Percentiles rank a stretch among this genome's conserved stretches.
phyloP scores from a whole-genome alignment of 768 basidiomycete genomes.

The Termitomyces sp. region DNA sequence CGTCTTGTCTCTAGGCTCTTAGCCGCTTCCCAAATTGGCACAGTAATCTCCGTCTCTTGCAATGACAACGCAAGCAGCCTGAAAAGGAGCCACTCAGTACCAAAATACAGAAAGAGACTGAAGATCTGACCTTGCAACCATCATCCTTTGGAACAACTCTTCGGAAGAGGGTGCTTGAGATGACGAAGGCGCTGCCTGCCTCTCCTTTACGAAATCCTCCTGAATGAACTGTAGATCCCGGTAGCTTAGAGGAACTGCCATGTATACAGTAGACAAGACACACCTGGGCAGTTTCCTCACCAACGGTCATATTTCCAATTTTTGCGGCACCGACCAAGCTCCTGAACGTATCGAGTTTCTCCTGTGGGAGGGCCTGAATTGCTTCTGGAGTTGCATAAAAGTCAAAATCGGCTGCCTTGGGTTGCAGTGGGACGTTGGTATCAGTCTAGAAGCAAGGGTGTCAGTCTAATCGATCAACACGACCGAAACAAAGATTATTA shows the following conservation, averaged over 20 bases:
- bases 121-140: constrained; percentile 57
- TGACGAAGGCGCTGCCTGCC: constrained; percentile 30
- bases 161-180: constrained; percentile 44
- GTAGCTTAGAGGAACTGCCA: not conserved
- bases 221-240: constrained; percentile 56
- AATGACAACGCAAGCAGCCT: constrained; percentile 65
- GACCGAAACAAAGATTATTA: not conserved
- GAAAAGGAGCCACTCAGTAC: not conserved
- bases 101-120: not conserved
- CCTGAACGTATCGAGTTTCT: constrained; percentile 54
- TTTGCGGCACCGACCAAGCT: constrained; percentile 60
- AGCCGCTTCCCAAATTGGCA: constrained; percentile 59
- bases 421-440: constrained; percentile 47
- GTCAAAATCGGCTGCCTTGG: constrained; percentile 16
- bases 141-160: constrained; percentile 66
- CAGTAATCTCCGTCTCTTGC: constrained; percentile 52
- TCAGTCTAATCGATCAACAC: not conserved
- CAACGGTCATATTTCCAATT: constrained; percentile 49
- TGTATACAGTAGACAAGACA: constrained; percentile 1
- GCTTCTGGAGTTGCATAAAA: constrained; percentile 49
- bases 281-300: constrained; percentile 59
- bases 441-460: constrained; percentile 46
- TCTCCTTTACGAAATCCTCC: constrained; percentile 62
- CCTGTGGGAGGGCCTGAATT: constrained; percentile 42
- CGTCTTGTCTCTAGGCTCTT: constrained; percentile 57